Evolutionary conservation across 2,329 filamentous ascomycete species (phyloP).

Genomic region (Volutella citrinella): DNA sequence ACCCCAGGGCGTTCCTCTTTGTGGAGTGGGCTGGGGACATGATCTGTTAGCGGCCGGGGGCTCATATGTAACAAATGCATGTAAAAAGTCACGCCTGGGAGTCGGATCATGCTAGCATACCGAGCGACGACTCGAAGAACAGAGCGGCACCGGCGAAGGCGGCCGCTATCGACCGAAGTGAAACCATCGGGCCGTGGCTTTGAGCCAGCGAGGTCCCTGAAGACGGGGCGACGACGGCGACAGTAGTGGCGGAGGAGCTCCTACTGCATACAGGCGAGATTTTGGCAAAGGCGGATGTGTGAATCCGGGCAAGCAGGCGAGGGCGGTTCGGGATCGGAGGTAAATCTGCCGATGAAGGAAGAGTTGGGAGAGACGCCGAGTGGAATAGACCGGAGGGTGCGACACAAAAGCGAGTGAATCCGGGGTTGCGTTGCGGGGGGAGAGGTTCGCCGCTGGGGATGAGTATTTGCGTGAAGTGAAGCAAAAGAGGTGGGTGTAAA

Average conservation of each 20-base stretch:
- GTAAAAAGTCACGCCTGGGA: too few species aligned
- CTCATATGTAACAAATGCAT: too few species aligned
- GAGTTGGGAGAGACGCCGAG: background rate
- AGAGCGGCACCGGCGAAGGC: constrained; percentile 29
- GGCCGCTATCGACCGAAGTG: constrained; percentile 28
- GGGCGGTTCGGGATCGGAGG: too few species aligned
- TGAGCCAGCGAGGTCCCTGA: constrained; percentile 18
- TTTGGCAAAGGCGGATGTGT: background rate
- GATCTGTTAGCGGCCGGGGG: constrained; percentile 27
- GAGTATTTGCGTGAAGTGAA: too few species aligned
- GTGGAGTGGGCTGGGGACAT: constrained; percentile 60
- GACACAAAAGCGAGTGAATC: background rate
- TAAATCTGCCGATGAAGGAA: too few species aligned
- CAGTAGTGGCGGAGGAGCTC: too few species aligned
- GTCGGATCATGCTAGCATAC: too few species aligned
- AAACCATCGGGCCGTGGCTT: constrained; percentile 30
- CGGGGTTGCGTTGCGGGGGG: too few species aligned
- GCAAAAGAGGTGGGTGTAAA: too few species aligned
- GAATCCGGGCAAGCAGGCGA: background rate
- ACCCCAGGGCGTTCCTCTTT: constrained; percentile 72
- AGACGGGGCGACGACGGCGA: constrained; percentile 11
- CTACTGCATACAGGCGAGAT: constrained; percentile 14
- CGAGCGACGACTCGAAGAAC: constrained; percentile 29
- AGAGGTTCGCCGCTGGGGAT: too few species aligned
- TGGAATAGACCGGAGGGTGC: background rate